Evolutionary conservation across 1,284 basidiomycete species (phyloP), one percentile per base, ranked within the genome.

Genomic region (Coriolopsis trogii): DNA sequence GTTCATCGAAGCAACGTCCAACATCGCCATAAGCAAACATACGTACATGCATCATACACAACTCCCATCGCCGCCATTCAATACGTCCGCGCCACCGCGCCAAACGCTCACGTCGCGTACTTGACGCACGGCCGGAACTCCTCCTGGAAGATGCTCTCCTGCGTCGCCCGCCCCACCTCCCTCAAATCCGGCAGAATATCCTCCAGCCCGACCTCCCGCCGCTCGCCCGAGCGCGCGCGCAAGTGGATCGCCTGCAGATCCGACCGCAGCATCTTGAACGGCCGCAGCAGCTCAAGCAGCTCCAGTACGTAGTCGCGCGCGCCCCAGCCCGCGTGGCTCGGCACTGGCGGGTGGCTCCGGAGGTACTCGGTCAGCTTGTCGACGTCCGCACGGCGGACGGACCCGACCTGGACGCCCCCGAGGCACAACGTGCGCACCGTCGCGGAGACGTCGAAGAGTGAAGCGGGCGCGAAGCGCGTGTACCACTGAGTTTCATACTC

Each of bases 301-400:
- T 59, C 57, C 12, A 59, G 57, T 36, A 56, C 57, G 46, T 59
- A 59, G 39, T 59, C 53, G 49, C 57, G 57, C 53, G 57, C 53
- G 36, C 51, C 50, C 57, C 57, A 59, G 6, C 42, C 46, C 18
- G 46, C 39, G 20, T 46, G 25, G 13, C 47, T 24, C 16, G 57
- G 57, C 30, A 48, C 39, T 2, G 57, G 57, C 46, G 57, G 53
- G 45, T 59, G 57, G 49, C 57, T 49, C 49, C 40, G 51, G 9
- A 59, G 54, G 49, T 59, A 59, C 46, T 59, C 57, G 39, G 26
- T 33, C 21, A 59, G 49, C 51, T 59, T 59, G 23, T 42, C 51
- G n/a, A 56, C 42, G 49, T 59, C 58, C 26, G 54, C 49, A 12
- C 46, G 43, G 42, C 52, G 55, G 42, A 59, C 50, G 40, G 52